Percentiles rank a stretch among this genome's conserved stretches.
These are phyloP conservation scores for Phlegmacium glaucopus DNA, from an alignment of 768 basidiomycete genomes.

Conservation along the genomic window DNA sequence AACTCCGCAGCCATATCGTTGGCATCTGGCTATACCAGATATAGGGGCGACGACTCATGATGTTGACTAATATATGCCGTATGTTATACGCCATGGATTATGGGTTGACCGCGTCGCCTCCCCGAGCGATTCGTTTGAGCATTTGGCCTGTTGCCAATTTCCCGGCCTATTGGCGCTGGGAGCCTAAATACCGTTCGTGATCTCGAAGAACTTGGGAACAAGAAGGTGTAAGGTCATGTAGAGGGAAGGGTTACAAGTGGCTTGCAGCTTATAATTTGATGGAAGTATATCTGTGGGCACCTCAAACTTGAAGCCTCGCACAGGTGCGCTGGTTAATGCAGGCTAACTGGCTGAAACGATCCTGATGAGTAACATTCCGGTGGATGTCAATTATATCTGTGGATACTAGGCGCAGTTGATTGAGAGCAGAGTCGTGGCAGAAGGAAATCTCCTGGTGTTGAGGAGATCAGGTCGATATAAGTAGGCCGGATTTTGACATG, in stretches of 20 bases:
- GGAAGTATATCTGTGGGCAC: conserved; percentile 72
- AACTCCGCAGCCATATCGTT: too few relatives aligned
- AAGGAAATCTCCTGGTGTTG: too few relatives aligned
- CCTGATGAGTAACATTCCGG: conserved; percentile 28
- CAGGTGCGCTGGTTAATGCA: conserved; percentile 65
- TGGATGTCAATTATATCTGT: too few relatives aligned
- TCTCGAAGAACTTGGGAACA: conserved; percentile 41
- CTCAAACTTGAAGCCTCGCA: conserved; percentile 63
- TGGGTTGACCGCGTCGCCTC: conserved; percentile 20
- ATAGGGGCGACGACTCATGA: conserved; percentile 57
- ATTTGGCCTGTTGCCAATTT: conserved; percentile 75
- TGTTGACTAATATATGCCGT: too few relatives aligned
- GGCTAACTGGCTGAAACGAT: conserved; percentile 63
- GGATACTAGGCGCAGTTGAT: too few relatives aligned
- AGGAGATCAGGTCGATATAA: too few relatives aligned
- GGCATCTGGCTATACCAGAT: too few relatives aligned
- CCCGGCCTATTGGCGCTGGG: conserved; percentile 75
- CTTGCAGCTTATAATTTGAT: conserved; percentile 49
- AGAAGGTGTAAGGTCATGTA: conserved; percentile 30
- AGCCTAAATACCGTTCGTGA: conserved; percentile 48
- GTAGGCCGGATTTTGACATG: too few relatives aligned
- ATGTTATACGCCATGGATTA: conserved; percentile 71
- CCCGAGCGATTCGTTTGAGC: conserved; percentile 58
- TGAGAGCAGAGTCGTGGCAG: too few relatives aligned
- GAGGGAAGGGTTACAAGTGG: conserved; percentile 27